Evolutionary conservation across 2,329 filamentous ascomycete genomes (phyloP), one percentile per base, ranked within the genome.

Genomic region (Aureobasidium pullulans): DNA sequence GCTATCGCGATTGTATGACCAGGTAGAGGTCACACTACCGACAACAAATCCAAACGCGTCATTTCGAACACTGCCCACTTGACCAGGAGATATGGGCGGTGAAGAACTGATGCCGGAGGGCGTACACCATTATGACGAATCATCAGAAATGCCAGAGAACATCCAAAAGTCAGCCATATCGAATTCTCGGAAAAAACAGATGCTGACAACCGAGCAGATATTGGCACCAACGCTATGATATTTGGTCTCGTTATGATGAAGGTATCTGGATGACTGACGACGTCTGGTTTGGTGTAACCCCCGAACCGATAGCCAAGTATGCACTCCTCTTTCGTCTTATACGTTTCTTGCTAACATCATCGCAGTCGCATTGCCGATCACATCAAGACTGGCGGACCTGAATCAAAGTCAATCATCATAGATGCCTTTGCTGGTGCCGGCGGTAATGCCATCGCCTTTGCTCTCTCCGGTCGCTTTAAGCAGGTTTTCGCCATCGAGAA

Each of bases 251-350:
- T 66, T 99, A 96, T 70, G 87, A 96, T 70, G 82, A 92, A 61
- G 93, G 91, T 59, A 82, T 99, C 65, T 87, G 85, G 78, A 84
- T 99, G 80, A 99, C 95, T 0, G 86, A 96, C 71, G 87, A 93
- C 74, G 88, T 91, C 57, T 99, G 94, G 94, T 99, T 94, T 71
- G 94, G 92, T 59, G 92, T 97, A 7, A 99, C 95, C 0, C 92
- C 94, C 13, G 93, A 99, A 72, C 88, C 89, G 4, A 84, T 99
- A 31, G 94, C 94, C 62, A 85, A 81, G 89, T 94, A 77, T 67
- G 79, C 75, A 10, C 15, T 47, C 37, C 39, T 31, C 23, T 16
- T 4, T 40, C 23, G 6, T 15, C 36, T 39, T 4, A 29, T 23
- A 8, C 31, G 32, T 19, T 47, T 3, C 6, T 31, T 34, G 16